phyloP scores from a whole-genome alignment of 1,139 yeast genomes.

The Schwanniomyces etchellsii region DNA sequence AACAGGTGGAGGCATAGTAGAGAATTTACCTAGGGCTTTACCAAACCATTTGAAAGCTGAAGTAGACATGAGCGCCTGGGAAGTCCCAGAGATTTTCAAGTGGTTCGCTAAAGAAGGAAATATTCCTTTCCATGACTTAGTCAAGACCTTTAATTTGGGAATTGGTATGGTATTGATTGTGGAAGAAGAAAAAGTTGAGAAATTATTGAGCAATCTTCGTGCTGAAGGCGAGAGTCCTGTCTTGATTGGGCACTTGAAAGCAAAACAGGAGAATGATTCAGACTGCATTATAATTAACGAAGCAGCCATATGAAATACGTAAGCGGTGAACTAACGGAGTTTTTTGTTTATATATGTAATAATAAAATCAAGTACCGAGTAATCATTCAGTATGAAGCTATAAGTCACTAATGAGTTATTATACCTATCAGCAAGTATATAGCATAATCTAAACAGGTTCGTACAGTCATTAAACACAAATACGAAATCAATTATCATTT shows the following conservation, averaged over 20 bases:
- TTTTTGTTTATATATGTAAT: too few relatives aligned
- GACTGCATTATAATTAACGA: conserved; percentile 52
- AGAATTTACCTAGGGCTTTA: conserved; percentile 91
- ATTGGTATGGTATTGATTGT: conserved; percentile 95
- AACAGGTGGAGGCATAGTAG: conserved; percentile 97
- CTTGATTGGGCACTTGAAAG: conserved; percentile 69
- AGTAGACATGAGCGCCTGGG: conserved; percentile 77
- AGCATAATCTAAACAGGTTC: background rate
- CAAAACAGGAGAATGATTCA: conserved; percentile 43
- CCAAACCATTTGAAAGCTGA: conserved; percentile 76
- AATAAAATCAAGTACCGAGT: too few relatives aligned
- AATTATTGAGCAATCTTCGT: conserved; percentile 48
- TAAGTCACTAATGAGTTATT: background rate
- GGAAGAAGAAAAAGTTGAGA: conserved; percentile 52
- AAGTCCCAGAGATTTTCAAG: conserved; percentile 80
- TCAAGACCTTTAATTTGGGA: conserved; percentile 93
- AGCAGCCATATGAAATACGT: too few relatives aligned
- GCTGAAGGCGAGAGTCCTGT: conserved; percentile 72
- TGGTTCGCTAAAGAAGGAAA: conserved; percentile 93
- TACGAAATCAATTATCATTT: background rate
- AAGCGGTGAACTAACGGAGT: too few relatives aligned
- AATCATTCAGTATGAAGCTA: too few relatives aligned
- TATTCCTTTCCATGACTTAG: conserved; percentile 77
- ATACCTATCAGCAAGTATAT: background rate
- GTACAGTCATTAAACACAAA: background rate